phyloP scores from a whole-genome alignment of 805 yeast genomes.

The Starmerella vitae region DNA sequence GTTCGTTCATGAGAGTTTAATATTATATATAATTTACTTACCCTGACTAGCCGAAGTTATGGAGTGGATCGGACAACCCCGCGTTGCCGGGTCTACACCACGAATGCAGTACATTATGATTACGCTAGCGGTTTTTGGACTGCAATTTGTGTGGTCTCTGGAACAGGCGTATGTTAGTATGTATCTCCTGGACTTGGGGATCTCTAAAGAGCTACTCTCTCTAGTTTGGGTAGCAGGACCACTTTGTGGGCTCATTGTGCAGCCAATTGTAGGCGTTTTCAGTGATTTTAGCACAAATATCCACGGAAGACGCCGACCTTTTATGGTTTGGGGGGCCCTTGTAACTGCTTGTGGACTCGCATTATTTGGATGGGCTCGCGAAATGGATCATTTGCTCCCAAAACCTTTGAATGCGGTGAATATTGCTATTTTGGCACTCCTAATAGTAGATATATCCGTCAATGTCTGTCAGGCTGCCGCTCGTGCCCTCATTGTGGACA shows the following conservation, averaged over 20 bases:
- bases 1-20: no score
- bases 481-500: constrained; percentile 49
- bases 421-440: constrained; percentile 31
- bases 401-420: constrained; percentile 24
- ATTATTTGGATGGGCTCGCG: constrained; percentile 30
- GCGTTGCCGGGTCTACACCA: constrained; percentile 13
- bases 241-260: constrained; percentile 47
- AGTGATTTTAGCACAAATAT: constrained; percentile 33
- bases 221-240: constrained; percentile 60
- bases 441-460: constrained; percentile 46
- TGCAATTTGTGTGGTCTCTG: constrained; percentile 52
- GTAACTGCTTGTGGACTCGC: constrained; percentile 36
- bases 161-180: constrained; percentile 56
- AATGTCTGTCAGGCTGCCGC: constrained; percentile 47
- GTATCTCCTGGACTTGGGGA: constrained; percentile 45
- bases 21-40: not conserved
- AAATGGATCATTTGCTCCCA: constrained; percentile 29
- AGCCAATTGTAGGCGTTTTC: constrained; percentile 47
- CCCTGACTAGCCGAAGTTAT: no score
- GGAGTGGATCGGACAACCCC: constrained; percentile 22
- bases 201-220: constrained; percentile 42
- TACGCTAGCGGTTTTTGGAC: constrained; percentile 37
- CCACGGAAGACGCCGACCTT: constrained; percentile 44
- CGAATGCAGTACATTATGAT: constrained; percentile 16
- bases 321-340: constrained; percentile 41